phyloP scores from a whole-genome alignment of 352 stramenopile species.

The Globisporangium cederbergense region DNA sequence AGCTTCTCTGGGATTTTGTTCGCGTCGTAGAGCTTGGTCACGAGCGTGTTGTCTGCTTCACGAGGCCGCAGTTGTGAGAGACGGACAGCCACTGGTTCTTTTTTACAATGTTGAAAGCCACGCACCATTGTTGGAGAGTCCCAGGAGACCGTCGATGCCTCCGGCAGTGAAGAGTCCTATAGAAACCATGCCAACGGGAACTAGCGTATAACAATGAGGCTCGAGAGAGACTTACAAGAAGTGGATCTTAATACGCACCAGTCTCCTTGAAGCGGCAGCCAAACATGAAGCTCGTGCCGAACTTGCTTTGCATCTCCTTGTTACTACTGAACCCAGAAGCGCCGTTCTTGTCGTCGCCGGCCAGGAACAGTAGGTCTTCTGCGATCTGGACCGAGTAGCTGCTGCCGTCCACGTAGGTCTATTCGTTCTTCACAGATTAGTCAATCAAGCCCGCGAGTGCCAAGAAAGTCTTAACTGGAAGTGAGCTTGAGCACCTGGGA shows the following conservation, averaged over 20 bases:
- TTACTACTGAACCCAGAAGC: neutral
- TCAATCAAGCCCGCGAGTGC: neutral
- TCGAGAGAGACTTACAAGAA: neutral
- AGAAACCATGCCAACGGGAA: neutral
- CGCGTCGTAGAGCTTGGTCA: slow-evolving; percentile 65
- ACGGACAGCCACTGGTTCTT: neutral
- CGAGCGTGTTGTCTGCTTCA: slow-evolving; percentile 48
- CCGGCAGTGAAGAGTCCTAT: slow-evolving; percentile 59
- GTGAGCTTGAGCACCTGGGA: slow-evolving; percentile 28
- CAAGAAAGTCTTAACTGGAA: neutral
- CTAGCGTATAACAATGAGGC: neutral
- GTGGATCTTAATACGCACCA: slow-evolving; percentile 15
- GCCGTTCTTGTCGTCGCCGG: slow-evolving; percentile 43
- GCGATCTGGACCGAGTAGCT: slow-evolving; percentile 73
- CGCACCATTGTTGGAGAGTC: slow-evolving; percentile 54
- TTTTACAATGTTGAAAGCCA: neutral
- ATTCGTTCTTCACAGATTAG: neutral
- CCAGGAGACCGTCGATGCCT: slow-evolving; percentile 76
- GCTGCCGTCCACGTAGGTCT: slow-evolving; percentile 79
- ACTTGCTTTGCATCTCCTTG: slow-evolving; percentile 21
- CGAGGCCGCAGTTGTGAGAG: neutral
- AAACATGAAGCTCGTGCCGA: slow-evolving; percentile 72
- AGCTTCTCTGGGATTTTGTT: slow-evolving; percentile 75
- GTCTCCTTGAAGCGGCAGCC: slow-evolving; percentile 73
- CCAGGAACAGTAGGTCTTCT: slow-evolving; percentile 72